These are phyloP conservation scores for Drechslerella coelobrocha DNA, from an alignment of 2,329 filamentous ascomycete species.

Conservation along the genomic window DNA sequence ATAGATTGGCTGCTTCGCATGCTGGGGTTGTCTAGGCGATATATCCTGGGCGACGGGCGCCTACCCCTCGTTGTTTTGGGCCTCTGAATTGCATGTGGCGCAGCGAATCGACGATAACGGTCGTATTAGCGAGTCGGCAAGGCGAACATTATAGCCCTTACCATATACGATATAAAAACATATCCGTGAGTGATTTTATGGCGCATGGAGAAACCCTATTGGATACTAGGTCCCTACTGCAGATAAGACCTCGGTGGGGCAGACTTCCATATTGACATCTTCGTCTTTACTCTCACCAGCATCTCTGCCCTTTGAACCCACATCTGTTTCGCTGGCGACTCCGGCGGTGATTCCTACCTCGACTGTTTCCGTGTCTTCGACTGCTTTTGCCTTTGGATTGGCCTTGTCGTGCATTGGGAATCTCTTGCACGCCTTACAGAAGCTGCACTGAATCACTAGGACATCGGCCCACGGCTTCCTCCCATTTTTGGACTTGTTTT, in stretches of 20 bases:
- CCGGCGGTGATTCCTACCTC: too few species aligned
- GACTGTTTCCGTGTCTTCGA: background rate
- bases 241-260: background rate
- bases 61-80: too few species aligned
- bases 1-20: too few species aligned
- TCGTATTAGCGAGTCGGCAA: too few species aligned
- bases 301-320: background rate
- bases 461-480: constrained; percentile 32
- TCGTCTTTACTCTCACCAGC: background rate
- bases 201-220: background rate
- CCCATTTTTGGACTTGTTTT: constrained; percentile 38
- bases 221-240: background rate
- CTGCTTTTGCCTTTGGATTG: constrained; percentile 1
- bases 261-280: background rate
- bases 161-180: background rate
- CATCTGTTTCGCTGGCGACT: background rate
- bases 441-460: constrained; percentile 23
- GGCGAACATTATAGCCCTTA: too few species aligned
- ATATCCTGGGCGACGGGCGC: too few species aligned
- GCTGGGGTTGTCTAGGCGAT: too few species aligned
- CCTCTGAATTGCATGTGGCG: too few species aligned
- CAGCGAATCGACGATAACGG: too few species aligned
- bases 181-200: background rate
- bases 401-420: constrained; percentile 19
- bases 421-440: constrained; percentile 22